phyloP scores from a whole-genome alignment of 2,329 filamentous ascomycete genomes.

The Graphilbum fragrans region DNA sequence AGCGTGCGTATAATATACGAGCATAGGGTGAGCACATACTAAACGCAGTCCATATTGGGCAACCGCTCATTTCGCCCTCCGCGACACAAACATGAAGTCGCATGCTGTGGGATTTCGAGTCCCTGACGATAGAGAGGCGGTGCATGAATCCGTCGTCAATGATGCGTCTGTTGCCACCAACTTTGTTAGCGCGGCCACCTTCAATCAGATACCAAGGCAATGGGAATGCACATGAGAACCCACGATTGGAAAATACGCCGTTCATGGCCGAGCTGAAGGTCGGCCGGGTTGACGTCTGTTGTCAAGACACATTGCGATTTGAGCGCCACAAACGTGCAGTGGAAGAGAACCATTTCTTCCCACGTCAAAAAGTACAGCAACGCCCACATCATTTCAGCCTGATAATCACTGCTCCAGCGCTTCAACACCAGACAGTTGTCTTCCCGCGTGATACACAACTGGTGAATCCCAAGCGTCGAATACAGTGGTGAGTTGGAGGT shows the following conservation, averaged over 20 bases:
- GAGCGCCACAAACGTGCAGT: slow-evolving; percentile 44
- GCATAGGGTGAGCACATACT: slow-evolving; percentile 25
- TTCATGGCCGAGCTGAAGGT: too few relatives aligned
- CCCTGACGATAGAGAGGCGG: slow-evolving; percentile 40
- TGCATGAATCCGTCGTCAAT: slow-evolving; percentile 42
- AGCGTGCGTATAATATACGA: background rate
- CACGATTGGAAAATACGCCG: too few relatives aligned
- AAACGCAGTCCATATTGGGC: slow-evolving; percentile 54
- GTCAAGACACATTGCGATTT: too few relatives aligned
- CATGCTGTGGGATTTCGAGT: slow-evolving; percentile 31
- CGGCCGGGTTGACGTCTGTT: too few relatives aligned
- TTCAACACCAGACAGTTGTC: slow-evolving; percentile 36
- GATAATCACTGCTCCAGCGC: slow-evolving; percentile 42
- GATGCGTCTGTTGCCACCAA: slow-evolving; percentile 36
- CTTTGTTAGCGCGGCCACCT: slow-evolving; percentile 30
- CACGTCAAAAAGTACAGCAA: slow-evolving; percentile 44
- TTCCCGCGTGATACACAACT: slow-evolving; percentile 38
- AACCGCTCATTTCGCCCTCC: slow-evolving; percentile 39
- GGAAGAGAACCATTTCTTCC: slow-evolving; percentile 53
- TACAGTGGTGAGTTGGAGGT: slow-evolving; percentile 29
- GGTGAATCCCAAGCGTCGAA: slow-evolving; percentile 38
- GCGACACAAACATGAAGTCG: slow-evolving; percentile 44
- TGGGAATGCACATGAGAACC: too few relatives aligned
- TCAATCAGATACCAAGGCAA: too few relatives aligned
- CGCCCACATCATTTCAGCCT: slow-evolving; percentile 38